A percentile compares a stretch with the other conserved stretches of the same genome.
These are phyloP conservation scores for Cotoneaster glaucophyllus DNA, from an alignment of 306 rosid genomes.

Conservation along the genomic window DNA sequence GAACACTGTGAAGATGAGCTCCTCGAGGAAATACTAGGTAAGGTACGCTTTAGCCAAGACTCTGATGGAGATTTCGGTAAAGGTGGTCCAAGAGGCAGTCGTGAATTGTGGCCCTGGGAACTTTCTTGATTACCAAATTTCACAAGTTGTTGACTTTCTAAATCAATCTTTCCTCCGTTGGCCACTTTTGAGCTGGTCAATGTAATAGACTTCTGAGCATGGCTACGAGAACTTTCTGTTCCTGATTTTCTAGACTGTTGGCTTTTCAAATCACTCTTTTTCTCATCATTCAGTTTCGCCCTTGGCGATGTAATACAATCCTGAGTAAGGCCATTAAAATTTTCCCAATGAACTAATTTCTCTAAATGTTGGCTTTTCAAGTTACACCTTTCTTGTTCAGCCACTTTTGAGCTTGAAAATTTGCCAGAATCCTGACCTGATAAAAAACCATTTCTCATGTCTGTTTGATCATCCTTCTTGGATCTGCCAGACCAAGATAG, in stretches of 20 bases:
- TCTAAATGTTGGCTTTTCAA: slow-evolving; percentile 24
- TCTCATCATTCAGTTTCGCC: slow-evolving; percentile 13
- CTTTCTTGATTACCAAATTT: slow-evolving; percentile 17
- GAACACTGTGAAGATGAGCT: slow-evolving; percentile 33
- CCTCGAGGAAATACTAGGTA: slow-evolving; percentile 53
- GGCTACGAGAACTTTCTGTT: slow-evolving; percentile 12
- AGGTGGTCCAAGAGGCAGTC: slow-evolving; percentile 49
- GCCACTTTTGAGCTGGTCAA: slow-evolving; percentile 18
- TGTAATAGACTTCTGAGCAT: slow-evolving; percentile 8
- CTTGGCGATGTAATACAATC: slow-evolving; percentile 12
- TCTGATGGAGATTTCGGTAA: slow-evolving; percentile 86
- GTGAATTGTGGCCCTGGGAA: slow-evolving; percentile 12
- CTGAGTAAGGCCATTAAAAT: slow-evolving; percentile 2
- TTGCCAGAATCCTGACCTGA: slow-evolving; percentile 16
- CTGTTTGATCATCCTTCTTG: slow-evolving; percentile 16
- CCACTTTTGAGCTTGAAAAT: slow-evolving; percentile 14
- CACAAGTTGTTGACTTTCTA: slow-evolving; percentile 25
- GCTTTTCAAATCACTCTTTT: slow-evolving; percentile 25
- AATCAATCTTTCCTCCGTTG: slow-evolving; percentile 20
- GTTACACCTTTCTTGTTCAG: slow-evolving; percentile 12
- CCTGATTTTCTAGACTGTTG: slow-evolving; percentile 13
- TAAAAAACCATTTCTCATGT: slow-evolving; percentile 21
- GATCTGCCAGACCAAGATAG: slow-evolving; percentile 23
- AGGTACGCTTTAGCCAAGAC: slow-evolving; percentile 81
- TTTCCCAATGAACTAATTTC: slow-evolving; percentile 25